Percentiles rank a stretch among this genome's conserved stretches.
phyloP scores from a whole-genome alignment of 805 yeast genomes.

The Sporopachydermia quercuum region DNA sequence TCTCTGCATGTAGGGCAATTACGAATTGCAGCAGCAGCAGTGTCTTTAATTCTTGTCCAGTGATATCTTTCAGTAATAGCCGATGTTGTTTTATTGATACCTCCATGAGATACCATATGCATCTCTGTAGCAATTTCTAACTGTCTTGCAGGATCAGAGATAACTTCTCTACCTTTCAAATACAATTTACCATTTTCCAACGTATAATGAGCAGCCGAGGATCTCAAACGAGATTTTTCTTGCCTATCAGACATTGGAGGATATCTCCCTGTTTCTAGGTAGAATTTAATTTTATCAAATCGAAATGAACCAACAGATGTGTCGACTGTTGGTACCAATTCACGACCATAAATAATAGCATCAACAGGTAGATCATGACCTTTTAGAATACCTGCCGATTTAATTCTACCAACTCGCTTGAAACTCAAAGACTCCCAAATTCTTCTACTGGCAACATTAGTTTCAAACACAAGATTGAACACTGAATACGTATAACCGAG shows the following conservation, averaged over 20 bases:
- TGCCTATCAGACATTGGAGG: conserved; percentile 72
- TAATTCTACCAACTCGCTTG: conserved; percentile 62
- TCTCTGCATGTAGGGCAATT: conserved; percentile 66
- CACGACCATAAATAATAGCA: conserved; percentile 73
- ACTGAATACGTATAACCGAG: conserved; percentile 76
- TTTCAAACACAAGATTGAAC: conserved; percentile 78
- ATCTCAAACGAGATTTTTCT: conserved; percentile 77
- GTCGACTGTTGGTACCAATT: conserved; percentile 42
- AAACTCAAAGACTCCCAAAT: conserved; percentile 68
- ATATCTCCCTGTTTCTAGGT: conserved; percentile 71
- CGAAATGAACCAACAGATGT: conserved; percentile 28
- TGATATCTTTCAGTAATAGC: conserved; percentile 67
- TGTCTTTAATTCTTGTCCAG: conserved; percentile 84
- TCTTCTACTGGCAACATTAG: conserved; percentile 69
- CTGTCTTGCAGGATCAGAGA: conserved; percentile 62
- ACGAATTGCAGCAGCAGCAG: conserved; percentile 65
- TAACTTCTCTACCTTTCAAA: conserved; percentile 73
- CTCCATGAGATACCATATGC: conserved; percentile 63
- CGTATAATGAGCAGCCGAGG: conserved; percentile 63
- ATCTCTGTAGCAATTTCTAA: conserved; percentile 54
- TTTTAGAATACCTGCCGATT: conserved; percentile 78
- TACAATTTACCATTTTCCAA: conserved; percentile 56
- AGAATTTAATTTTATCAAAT: conserved; percentile 64
- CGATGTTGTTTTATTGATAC: conserved; percentile 79
- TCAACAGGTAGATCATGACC: conserved; percentile 80